Percentiles rank a stretch among this genome's conserved stretches.
Evolutionary conservation across 495 filamentous ascomycete species (phyloP).

Genomic region (Cercophora samala): DNA sequence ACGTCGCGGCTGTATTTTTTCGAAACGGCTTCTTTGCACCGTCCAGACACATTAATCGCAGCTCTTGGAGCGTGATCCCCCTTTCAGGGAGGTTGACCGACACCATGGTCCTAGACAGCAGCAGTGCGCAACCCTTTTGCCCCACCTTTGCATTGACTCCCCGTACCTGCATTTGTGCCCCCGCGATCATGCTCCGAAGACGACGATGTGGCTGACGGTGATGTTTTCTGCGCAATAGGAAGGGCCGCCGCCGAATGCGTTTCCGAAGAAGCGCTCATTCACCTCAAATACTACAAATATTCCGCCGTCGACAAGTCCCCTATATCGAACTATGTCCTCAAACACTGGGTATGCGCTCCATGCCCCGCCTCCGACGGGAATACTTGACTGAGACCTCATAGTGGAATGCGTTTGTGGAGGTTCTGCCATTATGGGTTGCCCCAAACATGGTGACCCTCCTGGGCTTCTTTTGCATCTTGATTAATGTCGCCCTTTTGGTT

Average conservation of each 20-base stretch:
- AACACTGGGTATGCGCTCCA: constrained; percentile 74
- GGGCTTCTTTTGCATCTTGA: constrained; percentile 90
- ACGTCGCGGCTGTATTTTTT: not conserved
- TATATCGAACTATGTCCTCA: constrained; percentile 88
- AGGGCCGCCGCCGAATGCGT: constrained; percentile 54
- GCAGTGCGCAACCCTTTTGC: constrained; percentile 34
- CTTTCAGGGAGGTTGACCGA: constrained; percentile 2
- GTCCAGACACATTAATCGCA: not conserved
- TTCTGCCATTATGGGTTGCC: constrained; percentile 91
- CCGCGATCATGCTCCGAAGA: not conserved
- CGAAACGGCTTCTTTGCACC: not conserved
- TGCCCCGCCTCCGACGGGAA: not conserved
- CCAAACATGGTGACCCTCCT: constrained; percentile 97
- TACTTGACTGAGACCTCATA: constrained; percentile 35
- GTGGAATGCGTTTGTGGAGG: constrained; percentile 96
- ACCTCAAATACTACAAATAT: constrained; percentile 95
- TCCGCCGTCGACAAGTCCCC: constrained; percentile 95
- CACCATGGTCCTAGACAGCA: constrained; percentile 42
- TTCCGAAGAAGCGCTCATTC: constrained; percentile 61
- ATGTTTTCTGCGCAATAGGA: constrained; percentile 31
- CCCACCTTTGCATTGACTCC: constrained; percentile 12
- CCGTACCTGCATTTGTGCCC: constrained; percentile 12
- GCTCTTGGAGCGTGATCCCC: not conserved
- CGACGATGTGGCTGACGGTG: constrained; percentile 9
- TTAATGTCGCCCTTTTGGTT: constrained; percentile 75